A percentile compares a stretch with the other conserved stretches of the same genome.
phyloP scores from a whole-genome alignment of 2,329 filamentous ascomycete species.

The Aspergillus sp. region DNA sequence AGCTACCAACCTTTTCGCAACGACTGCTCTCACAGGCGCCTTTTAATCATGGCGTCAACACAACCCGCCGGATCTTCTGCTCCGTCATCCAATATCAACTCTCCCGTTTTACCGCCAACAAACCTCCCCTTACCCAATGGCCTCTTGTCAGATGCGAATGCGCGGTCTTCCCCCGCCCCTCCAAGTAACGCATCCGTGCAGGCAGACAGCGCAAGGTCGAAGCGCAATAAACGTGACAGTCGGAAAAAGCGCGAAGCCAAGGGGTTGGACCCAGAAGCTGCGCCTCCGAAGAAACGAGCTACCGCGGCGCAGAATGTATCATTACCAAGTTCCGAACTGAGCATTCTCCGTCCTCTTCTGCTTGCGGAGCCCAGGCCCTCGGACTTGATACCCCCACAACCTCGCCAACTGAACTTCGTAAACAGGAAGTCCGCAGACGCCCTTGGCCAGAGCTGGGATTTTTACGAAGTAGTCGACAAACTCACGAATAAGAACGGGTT shows the following conservation, averaged over 20 bases:
- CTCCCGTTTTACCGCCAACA: slow-evolving; percentile 29
- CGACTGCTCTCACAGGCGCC: background rate
- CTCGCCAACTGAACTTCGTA: slow-evolving; percentile 40
- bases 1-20: background rate
- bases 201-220: slow-evolving; percentile 31
- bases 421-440: slow-evolving; percentile 35
- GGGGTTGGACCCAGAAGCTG: slow-evolving; percentile 36
- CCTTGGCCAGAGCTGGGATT: slow-evolving; percentile 38
- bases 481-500: slow-evolving; percentile 71
- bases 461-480: slow-evolving; percentile 45
- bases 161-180: slow-evolving; percentile 35
- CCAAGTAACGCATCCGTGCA: slow-evolving; percentile 27
- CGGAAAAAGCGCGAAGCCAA: slow-evolving; percentile 46
- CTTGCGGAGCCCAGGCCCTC: slow-evolving; percentile 40
- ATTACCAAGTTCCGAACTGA: slow-evolving; percentile 37
- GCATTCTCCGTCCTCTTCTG: slow-evolving; percentile 39
- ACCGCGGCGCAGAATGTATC: slow-evolving; percentile 30
- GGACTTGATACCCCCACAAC: slow-evolving; percentile 37
- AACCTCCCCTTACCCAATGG: slow-evolving; percentile 29
- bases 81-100: slow-evolving; percentile 38
- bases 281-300: slow-evolving; percentile 37
- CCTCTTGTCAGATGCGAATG: slow-evolving; percentile 28
- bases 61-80: slow-evolving; percentile 34
- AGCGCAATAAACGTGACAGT: slow-evolving; percentile 44
- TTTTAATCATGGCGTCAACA: slow-evolving; percentile 30